Evolutionary conservation across 495 filamentous ascomycete genomes (phyloP).

Genomic region (Podospora comata): DNA sequence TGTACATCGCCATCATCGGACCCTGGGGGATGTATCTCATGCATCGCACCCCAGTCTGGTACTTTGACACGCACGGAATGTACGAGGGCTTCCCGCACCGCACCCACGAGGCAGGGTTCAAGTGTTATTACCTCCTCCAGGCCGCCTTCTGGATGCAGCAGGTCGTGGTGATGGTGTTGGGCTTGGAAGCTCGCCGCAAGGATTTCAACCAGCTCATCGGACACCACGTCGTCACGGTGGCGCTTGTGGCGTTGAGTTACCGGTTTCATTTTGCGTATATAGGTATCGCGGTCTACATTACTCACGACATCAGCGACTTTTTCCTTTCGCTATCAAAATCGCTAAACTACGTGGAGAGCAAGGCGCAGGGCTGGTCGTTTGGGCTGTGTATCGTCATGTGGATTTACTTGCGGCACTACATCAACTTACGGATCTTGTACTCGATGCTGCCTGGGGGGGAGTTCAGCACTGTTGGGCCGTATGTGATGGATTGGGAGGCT

Average conservation of each 20-base stretch:
- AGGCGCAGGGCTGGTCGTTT: neutral
- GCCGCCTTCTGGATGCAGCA: neutral
- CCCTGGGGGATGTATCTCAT: neutral
- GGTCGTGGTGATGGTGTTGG: neutral
- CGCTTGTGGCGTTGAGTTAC: neutral
- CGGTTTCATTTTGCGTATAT: neutral
- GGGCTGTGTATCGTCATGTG: neutral
- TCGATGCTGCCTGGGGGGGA: neutral
- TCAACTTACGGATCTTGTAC: neutral
- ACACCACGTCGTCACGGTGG: neutral
- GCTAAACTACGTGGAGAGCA: neutral
- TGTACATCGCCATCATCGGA: neutral
- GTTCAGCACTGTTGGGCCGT: neutral
- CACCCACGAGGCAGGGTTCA: neutral
- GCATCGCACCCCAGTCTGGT: neutral
- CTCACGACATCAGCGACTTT: neutral
- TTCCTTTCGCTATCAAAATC: neutral
- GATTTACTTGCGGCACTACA: neutral
- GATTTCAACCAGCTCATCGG: slow-evolving; percentile 1
- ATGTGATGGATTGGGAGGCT: neutral
- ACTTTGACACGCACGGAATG: neutral
- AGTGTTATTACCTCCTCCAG: neutral
- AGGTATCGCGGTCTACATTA: neutral
- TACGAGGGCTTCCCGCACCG: neutral
- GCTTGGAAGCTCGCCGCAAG: neutral